These are phyloP conservation scores for Boletus rubescentipes DNA, from an alignment of 768 basidiomycete species.

Conservation along the genomic window DNA sequence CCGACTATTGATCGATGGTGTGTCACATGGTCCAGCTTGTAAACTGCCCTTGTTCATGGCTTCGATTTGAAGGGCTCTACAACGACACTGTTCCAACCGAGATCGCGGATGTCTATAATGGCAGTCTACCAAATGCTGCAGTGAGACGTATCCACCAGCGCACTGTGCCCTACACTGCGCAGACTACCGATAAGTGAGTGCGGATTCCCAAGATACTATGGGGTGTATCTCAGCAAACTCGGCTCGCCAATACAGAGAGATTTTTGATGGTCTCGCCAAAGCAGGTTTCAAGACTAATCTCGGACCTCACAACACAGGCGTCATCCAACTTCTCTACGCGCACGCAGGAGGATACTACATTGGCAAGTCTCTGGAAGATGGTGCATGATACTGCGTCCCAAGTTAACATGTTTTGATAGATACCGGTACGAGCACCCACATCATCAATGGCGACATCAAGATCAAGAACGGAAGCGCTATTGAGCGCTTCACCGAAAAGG, in stretches of 20 bases:
- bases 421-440: constrained; percentile 42
- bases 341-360: constrained; percentile 43
- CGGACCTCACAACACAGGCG: constrained; percentile 35
- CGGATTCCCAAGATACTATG: too few relatives aligned
- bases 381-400: too few relatives aligned
- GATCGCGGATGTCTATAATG: constrained; percentile 17
- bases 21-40: not conserved
- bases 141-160: constrained; percentile 23
- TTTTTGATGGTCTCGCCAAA: constrained; percentile 37
- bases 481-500: constrained; percentile 30
- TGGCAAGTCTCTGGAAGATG: constrained; percentile 20
- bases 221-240: not conserved
- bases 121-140: constrained; percentile 17
- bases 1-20: not conserved
- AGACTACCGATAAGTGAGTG: constrained; percentile 29
- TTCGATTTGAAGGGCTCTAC: not conserved
- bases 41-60: not conserved
- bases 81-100: constrained; percentile 19
- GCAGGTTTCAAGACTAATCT: constrained; percentile 40
- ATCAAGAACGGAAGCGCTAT: constrained; percentile 44
- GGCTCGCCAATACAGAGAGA: constrained; percentile 23
- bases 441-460: constrained; percentile 49
- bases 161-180: constrained; percentile 9
- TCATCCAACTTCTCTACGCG: constrained; percentile 26
- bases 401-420: constrained; percentile 18